Percentiles rank a stretch among this genome's conserved stretches.
These are phyloP conservation scores for Macroventuria anomochaeta DNA, from an alignment of 2,329 filamentous ascomycete genomes.

Conservation along the genomic window DNA sequence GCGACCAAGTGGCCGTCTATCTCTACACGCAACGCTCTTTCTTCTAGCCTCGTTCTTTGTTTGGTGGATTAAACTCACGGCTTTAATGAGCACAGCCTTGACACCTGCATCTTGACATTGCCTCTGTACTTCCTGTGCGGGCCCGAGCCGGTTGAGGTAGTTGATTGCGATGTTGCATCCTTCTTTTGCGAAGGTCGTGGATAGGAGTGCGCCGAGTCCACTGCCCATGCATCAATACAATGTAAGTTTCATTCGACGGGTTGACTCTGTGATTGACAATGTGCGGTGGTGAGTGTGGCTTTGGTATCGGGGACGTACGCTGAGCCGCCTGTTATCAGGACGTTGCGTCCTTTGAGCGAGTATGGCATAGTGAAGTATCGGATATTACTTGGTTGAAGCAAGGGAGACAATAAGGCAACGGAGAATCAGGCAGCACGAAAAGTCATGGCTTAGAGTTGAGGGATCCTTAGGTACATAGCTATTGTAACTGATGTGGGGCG, in stretches of 20 bases:
- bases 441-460: no score
- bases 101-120: slow-evolving; percentile 63
- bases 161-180: slow-evolving; percentile 76
- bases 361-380: slow-evolving; percentile 62
- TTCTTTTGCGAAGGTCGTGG: slow-evolving; percentile 69
- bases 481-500: slow-evolving; percentile 6
- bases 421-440: no score
- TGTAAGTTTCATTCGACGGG: no score
- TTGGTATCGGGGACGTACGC: slow-evolving; percentile 57
- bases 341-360: slow-evolving; percentile 65
- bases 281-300: no score
- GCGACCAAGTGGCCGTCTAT: no score
- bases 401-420: no score
- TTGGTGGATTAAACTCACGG: no score
- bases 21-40: no score
- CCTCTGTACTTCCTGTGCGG: slow-evolving; percentile 65
- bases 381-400: no score
- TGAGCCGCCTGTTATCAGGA: slow-evolving; percentile 69
- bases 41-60: no score
- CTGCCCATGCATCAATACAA: no score
- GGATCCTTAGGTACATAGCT: neutral
- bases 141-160: slow-evolving; percentile 67
- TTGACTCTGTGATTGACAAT: neutral
- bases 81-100: slow-evolving; percentile 63
- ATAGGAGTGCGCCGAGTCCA: slow-evolving; percentile 74